phyloP scores from a whole-genome alignment of 345 rosid species.

The Punica granatum region DNA sequence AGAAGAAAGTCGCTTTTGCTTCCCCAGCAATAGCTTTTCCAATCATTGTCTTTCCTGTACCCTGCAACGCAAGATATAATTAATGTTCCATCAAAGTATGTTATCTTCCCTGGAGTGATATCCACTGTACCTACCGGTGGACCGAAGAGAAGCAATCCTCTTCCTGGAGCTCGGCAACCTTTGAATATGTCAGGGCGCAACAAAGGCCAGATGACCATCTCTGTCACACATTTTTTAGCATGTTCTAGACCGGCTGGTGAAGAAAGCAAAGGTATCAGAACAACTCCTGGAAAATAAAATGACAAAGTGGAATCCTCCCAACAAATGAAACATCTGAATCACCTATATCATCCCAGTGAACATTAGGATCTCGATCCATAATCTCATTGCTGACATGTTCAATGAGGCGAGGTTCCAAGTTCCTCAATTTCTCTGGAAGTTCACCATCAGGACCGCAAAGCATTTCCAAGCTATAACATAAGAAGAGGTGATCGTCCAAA shows the following conservation, averaged over 20 bases:
- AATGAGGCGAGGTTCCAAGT: constrained; percentile 92
- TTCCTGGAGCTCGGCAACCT: constrained; percentile 98
- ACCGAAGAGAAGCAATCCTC: constrained; percentile 97
- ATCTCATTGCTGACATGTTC: constrained; percentile 97
- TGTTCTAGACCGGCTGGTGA: constrained; percentile 92
- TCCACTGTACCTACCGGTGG: constrained; percentile 64
- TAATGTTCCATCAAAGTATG: constrained; percentile 10
- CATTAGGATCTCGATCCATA: constrained; percentile 94
- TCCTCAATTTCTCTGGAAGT: constrained; percentile 90
- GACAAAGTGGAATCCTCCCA: not conserved
- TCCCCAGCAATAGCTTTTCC: constrained; percentile 99
- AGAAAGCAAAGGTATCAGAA: constrained; percentile 20
- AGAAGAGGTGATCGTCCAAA: not conserved
- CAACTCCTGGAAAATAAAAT: not conserved
- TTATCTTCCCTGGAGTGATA: constrained; percentile 5
- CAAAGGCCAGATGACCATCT: constrained; percentile 99
- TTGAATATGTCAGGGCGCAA: constrained; percentile 89
- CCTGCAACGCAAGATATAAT: constrained; percentile 36
- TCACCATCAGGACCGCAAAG: constrained; percentile 97
- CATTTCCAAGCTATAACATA: constrained; percentile 64
- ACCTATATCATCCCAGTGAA: constrained; percentile 98
- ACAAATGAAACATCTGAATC: constrained; percentile 19
- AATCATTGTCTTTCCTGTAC: constrained; percentile 97
- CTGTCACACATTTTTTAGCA: constrained; percentile 97
- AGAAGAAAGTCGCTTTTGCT: constrained; percentile 97